These are phyloP conservation scores for Cronartium ribicola DNA, from an alignment of 1,284 basidiomycete species.

Conservation along the genomic window DNA sequence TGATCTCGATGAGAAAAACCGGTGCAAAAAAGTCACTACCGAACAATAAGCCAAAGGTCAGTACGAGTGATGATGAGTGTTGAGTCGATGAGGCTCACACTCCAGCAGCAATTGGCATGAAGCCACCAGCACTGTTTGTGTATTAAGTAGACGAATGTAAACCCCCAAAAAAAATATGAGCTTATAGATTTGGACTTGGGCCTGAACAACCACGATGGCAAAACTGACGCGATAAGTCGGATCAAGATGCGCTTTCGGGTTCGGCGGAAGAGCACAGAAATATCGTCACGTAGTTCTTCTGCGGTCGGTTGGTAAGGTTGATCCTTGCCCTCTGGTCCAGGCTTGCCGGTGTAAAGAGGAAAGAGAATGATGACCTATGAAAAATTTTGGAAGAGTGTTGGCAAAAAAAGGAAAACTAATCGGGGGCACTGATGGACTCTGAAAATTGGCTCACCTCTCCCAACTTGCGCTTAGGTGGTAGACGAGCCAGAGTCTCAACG, in stretches of 20 bases:
- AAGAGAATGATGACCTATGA: not conserved
- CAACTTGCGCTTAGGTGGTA: slow-evolving; percentile 34
- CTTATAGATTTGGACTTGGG: too few relatives aligned
- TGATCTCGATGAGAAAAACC: slow-evolving; percentile 39
- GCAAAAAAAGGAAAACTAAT: too few relatives aligned
- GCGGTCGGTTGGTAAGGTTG: slow-evolving; percentile 33
- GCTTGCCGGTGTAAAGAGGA: not conserved
- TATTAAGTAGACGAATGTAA: not conserved
- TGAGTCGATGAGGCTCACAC: slow-evolving; percentile 6
- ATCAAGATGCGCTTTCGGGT: slow-evolving; percentile 19
- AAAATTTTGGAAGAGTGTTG: not conserved
- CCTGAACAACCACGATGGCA: too few relatives aligned
- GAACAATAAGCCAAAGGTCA: not conserved
- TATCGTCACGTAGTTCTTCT: slow-evolving; percentile 33
- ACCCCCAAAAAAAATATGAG: too few relatives aligned
- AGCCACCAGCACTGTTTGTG: slow-evolving; percentile 9
- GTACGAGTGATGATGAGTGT: not conserved
- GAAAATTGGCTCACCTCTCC: slow-evolving; percentile 15
- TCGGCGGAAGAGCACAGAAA: slow-evolving; percentile 24
- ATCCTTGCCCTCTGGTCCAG: slow-evolving; percentile 7
- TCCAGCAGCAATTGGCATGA: slow-evolving; percentile 33
- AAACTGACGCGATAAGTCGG: slow-evolving; percentile 24
- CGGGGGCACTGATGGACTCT: too few relatives aligned
- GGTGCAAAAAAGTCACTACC: slow-evolving; percentile 37
- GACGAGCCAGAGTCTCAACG: slow-evolving; percentile 33